A percentile compares a stretch with the other conserved stretches of the same genome.
phyloP scores from a whole-genome alignment of 78 protist species.

The Polysphondylium violaceum region DNA sequence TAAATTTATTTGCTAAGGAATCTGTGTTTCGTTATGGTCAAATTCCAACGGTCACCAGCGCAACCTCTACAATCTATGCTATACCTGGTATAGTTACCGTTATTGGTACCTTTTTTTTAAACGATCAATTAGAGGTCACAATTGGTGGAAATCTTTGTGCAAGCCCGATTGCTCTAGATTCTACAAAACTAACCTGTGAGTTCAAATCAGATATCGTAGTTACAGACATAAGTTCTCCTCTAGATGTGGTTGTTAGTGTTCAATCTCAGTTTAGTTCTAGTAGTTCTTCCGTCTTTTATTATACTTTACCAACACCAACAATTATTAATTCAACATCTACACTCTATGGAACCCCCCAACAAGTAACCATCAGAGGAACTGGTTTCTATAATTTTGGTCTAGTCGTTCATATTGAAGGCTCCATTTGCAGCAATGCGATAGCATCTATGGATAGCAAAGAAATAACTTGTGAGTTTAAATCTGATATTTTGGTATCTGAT shows the following conservation, averaged over 20 bases:
- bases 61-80: background rate
- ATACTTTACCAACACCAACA: conserved; percentile 1
- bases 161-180: background rate
- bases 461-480: background rate
- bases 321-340: background rate
- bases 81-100: background rate
- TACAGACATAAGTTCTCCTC: background rate
- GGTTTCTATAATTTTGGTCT: background rate
- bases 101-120: background rate
- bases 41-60: background rate
- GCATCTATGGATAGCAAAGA: background rate
- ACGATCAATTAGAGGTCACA: background rate
- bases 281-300: background rate
- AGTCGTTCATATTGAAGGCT: background rate
- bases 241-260: background rate
- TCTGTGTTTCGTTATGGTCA: background rate
- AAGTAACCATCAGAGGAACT: background rate
- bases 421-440: background rate
- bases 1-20: background rate
- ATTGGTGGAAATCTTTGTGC: background rate
- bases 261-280: background rate
- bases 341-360: background rate
- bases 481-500: background rate
- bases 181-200: too few species aligned
- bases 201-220: background rate